A percentile compares a stretch with the other conserved stretches of the same genome.
phyloP scores from a whole-genome alignment of 805 yeast species.

The Lachancea dasiensis region DNA sequence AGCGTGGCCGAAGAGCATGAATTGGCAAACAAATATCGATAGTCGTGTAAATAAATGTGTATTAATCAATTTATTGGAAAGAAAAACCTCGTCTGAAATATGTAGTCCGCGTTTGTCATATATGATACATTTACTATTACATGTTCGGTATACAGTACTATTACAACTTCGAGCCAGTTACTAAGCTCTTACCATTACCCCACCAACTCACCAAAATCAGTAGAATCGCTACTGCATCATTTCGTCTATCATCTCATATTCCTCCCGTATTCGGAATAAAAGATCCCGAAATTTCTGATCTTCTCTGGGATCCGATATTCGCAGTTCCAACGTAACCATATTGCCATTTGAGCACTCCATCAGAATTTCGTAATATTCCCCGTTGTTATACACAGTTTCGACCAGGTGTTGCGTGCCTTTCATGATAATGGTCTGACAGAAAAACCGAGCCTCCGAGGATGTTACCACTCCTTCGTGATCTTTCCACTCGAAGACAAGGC shows the following conservation, averaged over 20 bases:
- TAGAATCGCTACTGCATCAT: slow-evolving; percentile 15
- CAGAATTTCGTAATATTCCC: slow-evolving; percentile 13
- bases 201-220: slow-evolving; percentile 9
- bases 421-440: slow-evolving; percentile 20
- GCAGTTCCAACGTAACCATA: slow-evolving; percentile 20
- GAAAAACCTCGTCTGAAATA: no score
- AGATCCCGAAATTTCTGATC: slow-evolving; percentile 21
- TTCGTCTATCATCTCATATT: slow-evolving; percentile 27
- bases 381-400: slow-evolving; percentile 15
- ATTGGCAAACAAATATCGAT: slow-evolving; percentile 12
- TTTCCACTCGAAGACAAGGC: slow-evolving; percentile 16
- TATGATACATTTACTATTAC: background rate
- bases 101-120: no score
- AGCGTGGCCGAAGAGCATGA: background rate
- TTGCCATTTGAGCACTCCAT: slow-evolving; percentile 17
- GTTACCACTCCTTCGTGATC: background rate
- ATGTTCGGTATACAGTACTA: slow-evolving; percentile 1
- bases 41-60: slow-evolving; percentile 7
- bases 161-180: slow-evolving; percentile 2
- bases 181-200: slow-evolving; percentile 1
- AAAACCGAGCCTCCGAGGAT: slow-evolving; percentile 10
- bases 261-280: slow-evolving; percentile 26
- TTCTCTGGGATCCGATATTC: slow-evolving; percentile 14
- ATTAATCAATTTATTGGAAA: background rate
- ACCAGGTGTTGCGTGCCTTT: slow-evolving; percentile 15